A percentile compares a stretch with the other conserved stretches of the same genome.
These are phyloP conservation scores for Sclerotinia glacialis DNA, from an alignment of 2,329 filamentous ascomycete genomes.

Conservation along the genomic window DNA sequence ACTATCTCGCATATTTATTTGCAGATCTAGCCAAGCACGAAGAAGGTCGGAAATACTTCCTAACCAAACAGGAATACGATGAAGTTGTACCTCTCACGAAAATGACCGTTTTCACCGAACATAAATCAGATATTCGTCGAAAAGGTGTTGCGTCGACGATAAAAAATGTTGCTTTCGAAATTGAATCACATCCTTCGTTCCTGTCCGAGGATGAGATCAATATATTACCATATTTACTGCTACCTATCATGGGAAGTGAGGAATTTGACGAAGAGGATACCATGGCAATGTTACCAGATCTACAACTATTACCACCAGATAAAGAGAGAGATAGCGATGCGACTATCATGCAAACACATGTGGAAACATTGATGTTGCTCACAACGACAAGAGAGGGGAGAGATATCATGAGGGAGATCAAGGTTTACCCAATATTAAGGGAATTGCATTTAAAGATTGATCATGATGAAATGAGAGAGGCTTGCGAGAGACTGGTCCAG, in stretches of 20 bases:
- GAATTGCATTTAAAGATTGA: conserved; percentile 79
- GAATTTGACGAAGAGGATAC: conserved; percentile 86
- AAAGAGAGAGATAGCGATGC: conserved; percentile 79
- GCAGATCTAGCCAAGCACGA: conserved; percentile 85
- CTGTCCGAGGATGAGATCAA: conserved; percentile 71
- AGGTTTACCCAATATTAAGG: conserved; percentile 84
- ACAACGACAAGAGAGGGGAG: conserved; percentile 75
- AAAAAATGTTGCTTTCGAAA: conserved; percentile 88
- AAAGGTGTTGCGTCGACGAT: conserved; percentile 95
- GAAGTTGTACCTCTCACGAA: conserved; percentile 85
- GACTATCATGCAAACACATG: conserved; percentile 77
- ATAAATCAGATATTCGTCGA: conserved; percentile 75
- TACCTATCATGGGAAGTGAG: conserved; percentile 84
- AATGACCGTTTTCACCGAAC: conserved; percentile 90
- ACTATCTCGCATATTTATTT: conserved; percentile 92
- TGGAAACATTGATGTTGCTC: conserved; percentile 83
- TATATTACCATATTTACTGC: conserved; percentile 80
- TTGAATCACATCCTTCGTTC: conserved; percentile 68
- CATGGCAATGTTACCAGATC: conserved; percentile 80
- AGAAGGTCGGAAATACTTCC: conserved; percentile 72
- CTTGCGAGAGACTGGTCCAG: conserved; percentile 86
- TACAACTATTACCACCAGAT: conserved; percentile 85
- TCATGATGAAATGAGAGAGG: conserved; percentile 77
- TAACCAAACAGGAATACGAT: conserved; percentile 72
- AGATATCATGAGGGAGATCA: conserved; percentile 69